Evolutionary conservation across 441 rosid genomes (phyloP).

Genomic region (Lepidium campestre): DNA sequence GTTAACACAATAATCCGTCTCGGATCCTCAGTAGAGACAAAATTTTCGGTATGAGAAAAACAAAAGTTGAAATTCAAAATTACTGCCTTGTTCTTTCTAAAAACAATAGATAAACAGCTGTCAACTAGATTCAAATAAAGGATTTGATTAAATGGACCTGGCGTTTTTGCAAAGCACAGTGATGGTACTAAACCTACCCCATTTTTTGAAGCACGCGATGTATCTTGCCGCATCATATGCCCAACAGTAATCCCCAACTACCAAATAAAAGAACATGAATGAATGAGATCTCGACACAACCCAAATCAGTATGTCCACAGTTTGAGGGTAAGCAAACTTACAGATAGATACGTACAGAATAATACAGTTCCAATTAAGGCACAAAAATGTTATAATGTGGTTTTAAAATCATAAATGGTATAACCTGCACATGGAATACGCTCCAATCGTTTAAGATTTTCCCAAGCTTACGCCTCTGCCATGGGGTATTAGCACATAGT

Average conservation of each 20-base stretch:
- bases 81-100: background rate
- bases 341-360: background rate
- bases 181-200: constrained; percentile 48
- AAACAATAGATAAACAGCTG: background rate
- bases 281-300: constrained; percentile 5
- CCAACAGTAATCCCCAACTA: constrained; percentile 81
- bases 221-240: constrained; percentile 59
- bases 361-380: background rate
- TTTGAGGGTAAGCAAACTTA: background rate
- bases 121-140: background rate
- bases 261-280: constrained; percentile 16
- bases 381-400: background rate
- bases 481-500: constrained; percentile 87
- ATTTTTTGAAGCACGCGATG: constrained; percentile 36
- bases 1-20: background rate
- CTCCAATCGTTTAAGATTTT: constrained; percentile 97
- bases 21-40: background rate
- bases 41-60: background rate
- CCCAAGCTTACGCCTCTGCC: constrained; percentile 99
- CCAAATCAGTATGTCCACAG: background rate
- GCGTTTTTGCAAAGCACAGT: background rate
- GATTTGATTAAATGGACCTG: constrained; percentile 13
- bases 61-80: background rate
- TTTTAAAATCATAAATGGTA: constrained; percentile 3
- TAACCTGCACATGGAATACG: constrained; percentile 71